Evolutionary conservation across 331 rosid species (phyloP).

Genomic region (Quercus phellos): DNA sequence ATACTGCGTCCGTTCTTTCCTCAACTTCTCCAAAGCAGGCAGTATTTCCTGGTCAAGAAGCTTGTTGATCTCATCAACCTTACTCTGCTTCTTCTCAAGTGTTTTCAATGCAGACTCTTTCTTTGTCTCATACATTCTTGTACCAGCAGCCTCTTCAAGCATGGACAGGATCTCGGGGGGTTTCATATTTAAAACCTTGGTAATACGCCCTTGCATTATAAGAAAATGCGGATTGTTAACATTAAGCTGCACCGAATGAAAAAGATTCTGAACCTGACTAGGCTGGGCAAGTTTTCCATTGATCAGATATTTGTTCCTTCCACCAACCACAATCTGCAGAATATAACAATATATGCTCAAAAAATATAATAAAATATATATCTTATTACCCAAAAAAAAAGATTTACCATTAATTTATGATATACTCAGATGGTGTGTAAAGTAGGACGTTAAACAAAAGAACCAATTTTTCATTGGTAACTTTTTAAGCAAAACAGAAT

Average conservation of each 20-base stretch:
- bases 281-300: conserved; percentile 99
- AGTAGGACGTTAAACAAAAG: neutral
- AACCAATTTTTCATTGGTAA: neutral
- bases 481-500: neutral
- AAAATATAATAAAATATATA: neutral
- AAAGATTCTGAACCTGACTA: conserved; percentile 93
- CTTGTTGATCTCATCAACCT: conserved; percentile 93
- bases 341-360: conserved; percentile 9
- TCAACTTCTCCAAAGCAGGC: conserved; percentile 90
- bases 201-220: conserved; percentile 98
- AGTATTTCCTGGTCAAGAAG: conserved; percentile 96
- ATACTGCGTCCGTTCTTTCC: conserved; percentile 86
- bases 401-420: too few species aligned
- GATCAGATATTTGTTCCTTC: conserved; percentile 85
- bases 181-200: conserved; percentile 96
- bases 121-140: conserved; percentile 97
- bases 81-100: conserved; percentile 94
- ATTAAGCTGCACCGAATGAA: conserved; percentile 96
- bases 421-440: too few species aligned
- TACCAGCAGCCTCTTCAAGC: conserved; percentile 99
- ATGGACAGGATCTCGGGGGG: conserved; percentile 91
- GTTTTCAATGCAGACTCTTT: conserved; percentile 93
- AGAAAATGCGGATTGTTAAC: conserved; percentile 97
- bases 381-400: too few species aligned
- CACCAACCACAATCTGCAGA: conserved; percentile 94